These are phyloP conservation scores for Oryza glaberrima DNA, from an alignment of 176 grass and related monocot genomes.

Conservation along the genomic window DNA sequence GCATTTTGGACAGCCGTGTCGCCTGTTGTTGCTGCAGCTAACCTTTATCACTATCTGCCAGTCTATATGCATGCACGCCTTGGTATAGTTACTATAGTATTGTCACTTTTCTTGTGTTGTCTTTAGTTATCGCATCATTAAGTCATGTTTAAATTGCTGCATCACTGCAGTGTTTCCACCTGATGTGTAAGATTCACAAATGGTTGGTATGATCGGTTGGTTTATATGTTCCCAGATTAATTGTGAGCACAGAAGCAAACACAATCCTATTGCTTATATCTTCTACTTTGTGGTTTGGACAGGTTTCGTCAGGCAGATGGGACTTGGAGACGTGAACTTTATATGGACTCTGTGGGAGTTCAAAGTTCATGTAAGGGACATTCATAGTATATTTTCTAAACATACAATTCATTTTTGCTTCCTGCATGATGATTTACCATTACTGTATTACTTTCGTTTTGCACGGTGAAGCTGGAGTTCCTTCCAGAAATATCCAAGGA, in stretches of 20 bases:
- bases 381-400: neutral
- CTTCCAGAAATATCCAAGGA: conserved; percentile 46
- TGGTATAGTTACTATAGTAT: neutral
- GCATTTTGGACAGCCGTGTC: neutral
- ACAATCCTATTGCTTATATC: neutral
- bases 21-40: neutral
- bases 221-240: neutral
- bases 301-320: conserved; percentile 59
- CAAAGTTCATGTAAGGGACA: conserved; percentile 49
- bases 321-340: conserved; percentile 68
- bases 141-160: neutral
- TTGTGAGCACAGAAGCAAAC: neutral
- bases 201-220: conserved; percentile 5
- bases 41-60: neutral
- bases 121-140: neutral
- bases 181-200: neutral
- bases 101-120: neutral
- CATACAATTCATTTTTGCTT: conserved; percentile 14
- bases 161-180: neutral
- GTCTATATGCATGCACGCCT: neutral
- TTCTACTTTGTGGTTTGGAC: conserved; percentile 19
- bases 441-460: conserved; percentile 41
- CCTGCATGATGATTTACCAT: conserved; percentile 15
- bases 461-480: conserved; percentile 44
- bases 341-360: conserved; percentile 39